Conservation (phyloP, 169 alveolate genomes). For the Cryptosporidium sp. region DNA sequence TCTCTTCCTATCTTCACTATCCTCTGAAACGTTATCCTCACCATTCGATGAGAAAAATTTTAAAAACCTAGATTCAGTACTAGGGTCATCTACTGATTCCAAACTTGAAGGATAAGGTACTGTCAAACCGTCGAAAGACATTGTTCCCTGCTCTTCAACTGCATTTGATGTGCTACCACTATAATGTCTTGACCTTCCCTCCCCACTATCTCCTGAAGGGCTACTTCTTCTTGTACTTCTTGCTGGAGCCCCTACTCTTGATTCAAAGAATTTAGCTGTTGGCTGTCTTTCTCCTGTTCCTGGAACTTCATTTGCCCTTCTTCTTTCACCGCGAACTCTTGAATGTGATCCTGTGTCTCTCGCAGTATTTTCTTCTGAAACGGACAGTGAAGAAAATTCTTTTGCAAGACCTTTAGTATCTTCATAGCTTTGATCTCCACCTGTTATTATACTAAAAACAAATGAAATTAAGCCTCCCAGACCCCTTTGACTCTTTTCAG, state of each 20-base stretch:
- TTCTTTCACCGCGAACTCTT: neutral
- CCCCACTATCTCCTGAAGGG: neutral
- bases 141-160: neutral
- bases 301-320: constrained; percentile 42
- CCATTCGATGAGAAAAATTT: neutral
- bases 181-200: neutral
- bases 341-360: neutral
- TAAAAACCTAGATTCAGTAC: neutral
- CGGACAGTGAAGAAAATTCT: neutral
- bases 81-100: neutral
- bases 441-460: neutral
- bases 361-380: neutral
- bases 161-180: too few species aligned
- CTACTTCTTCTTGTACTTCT: neutral
- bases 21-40: neutral
- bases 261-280: neutral
- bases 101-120: neutral
- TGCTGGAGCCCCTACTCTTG: neutral
- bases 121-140: neutral
- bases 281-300: neutral
- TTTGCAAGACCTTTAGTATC: neutral
- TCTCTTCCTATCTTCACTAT: neutral
- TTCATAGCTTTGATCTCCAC: neutral
- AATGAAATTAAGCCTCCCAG: neutral
- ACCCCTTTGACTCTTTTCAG: neutral